Evolutionary conservation across 106 monocot species (phyloP), one percentile per base, ranked within the genome.

Genomic region (Chionographis japonica): DNA sequence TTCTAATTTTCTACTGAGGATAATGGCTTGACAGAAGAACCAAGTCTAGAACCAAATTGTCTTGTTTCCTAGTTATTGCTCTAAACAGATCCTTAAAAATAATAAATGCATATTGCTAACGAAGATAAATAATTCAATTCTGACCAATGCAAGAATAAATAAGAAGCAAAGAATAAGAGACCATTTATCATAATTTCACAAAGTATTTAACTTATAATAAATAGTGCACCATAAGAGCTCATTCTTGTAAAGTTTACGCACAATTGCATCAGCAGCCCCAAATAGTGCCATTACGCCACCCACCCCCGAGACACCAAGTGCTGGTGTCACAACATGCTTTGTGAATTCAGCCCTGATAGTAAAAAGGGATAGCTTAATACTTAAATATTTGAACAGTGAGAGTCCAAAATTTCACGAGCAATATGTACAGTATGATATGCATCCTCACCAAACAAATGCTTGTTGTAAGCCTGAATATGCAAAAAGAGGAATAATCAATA

Each of bases 281-380:
- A 75, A 99, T 27, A 93, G 55, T 39, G 98, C 93, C 98, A 99
- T 99, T 58, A 85, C 89, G 55, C 87, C 98, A 60, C 93, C 98
- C 60, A 99, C 88, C 8, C 98, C 98, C 12, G 93, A 93, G 43
- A 90, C 81, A 60, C 98, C 98, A 69, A 93, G 79, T 61, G 87
- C 74, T 64, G 93, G 98, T 60, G 84, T 74, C 54, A 99, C 81
- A 40, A 99, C 68, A 66, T 88, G 52, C 73, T 99, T 87, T 49
- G 98, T 99, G 46, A 87, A 93, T 82, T 90, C 98, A 69, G 98
- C 72, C 93, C 98, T 93, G 71, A 63, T 52, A 69, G 39, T 40
- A 56, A 37, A 68, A 18, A 18, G 37, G 39, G 69, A 14, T 4
- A 58, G 2, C 56, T 43, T 40, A 52, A 40, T 14, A 37, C 51